These are phyloP conservation scores for Rehmannia glutinosa DNA, from an alignment of 257 asterid species.

Conservation along the genomic window DNA sequence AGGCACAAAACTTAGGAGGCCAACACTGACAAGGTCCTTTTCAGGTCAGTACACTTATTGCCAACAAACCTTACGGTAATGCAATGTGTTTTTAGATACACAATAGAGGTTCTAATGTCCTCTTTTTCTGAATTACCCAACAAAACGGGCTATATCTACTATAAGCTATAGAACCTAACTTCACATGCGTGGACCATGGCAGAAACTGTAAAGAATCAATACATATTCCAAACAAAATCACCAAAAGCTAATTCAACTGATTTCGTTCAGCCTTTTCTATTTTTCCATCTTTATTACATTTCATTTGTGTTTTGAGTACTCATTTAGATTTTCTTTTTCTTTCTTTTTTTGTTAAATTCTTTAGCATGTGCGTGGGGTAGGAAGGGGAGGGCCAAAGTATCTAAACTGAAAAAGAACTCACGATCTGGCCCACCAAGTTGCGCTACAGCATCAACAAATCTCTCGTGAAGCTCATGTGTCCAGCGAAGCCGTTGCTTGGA, in stretches of 20 bases:
- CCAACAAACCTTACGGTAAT: neutral
- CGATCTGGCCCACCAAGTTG: constrained; percentile 99
- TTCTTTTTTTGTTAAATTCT: neutral
- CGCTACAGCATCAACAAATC: constrained; percentile 93
- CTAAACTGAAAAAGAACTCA: constrained; percentile 40
- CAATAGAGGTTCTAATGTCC: neutral
- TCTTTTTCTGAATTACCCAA: neutral
- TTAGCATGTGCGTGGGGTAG: neutral
- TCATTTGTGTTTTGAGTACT: neutral
- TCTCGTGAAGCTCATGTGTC: constrained; percentile 96
- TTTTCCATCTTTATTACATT: neutral
- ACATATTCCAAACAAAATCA: neutral
- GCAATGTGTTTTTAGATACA: neutral
- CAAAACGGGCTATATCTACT: neutral
- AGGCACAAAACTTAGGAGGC: neutral
- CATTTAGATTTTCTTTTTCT: neutral
- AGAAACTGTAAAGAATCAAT: neutral
- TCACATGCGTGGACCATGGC: neutral
- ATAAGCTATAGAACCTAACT: neutral
- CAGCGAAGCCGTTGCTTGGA: constrained; percentile 95
- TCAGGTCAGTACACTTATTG: neutral
- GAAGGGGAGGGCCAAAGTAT: neutral
- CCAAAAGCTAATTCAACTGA: neutral
- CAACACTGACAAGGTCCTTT: neutral
- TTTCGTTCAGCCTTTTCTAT: neutral